Conservation (phyloP, 306 rosid species). For the Begonia peltatifolia region DNA sequence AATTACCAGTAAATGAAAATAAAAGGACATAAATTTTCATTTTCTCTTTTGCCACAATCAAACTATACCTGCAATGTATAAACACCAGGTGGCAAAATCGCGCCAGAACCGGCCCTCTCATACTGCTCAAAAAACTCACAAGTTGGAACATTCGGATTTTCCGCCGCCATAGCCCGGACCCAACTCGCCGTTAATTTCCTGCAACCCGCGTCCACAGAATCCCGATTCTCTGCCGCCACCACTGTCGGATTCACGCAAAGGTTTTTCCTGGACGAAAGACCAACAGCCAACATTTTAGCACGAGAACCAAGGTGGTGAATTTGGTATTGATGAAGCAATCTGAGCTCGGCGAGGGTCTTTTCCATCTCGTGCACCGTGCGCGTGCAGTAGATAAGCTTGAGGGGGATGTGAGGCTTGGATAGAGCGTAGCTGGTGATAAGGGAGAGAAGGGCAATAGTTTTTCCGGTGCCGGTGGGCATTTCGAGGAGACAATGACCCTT, state of each 20-base stretch:
- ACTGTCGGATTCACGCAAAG: slow-evolving; percentile 54
- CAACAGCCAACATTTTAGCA: slow-evolving; percentile 60
- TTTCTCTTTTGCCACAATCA: not conserved
- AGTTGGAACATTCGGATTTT: slow-evolving; percentile 30
- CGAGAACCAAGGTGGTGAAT: slow-evolving; percentile 40
- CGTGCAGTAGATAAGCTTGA: slow-evolving; percentile 86
- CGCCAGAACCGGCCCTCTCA: slow-evolving; percentile 53
- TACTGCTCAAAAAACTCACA: slow-evolving; percentile 80
- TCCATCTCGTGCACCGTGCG: slow-evolving; percentile 98
- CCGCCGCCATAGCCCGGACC: slow-evolving; percentile 71
- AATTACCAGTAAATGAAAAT: too few relatives aligned
- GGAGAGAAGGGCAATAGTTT: slow-evolving; percentile 74
- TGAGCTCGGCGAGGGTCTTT: slow-evolving; percentile 80
- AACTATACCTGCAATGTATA: slow-evolving; percentile 66
- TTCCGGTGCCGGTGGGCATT: slow-evolving; percentile 94
- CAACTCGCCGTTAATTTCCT: slow-evolving; percentile 75
- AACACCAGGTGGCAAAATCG: slow-evolving; percentile 73
- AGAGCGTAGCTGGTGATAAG: slow-evolving; percentile 72
- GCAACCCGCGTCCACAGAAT: slow-evolving; percentile 82
- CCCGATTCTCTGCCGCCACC: slow-evolving; percentile 53
- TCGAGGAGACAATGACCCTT: slow-evolving; percentile 80
- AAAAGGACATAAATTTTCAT: not conserved
- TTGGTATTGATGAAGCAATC: slow-evolving; percentile 59
- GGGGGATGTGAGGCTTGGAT: slow-evolving; percentile 54
- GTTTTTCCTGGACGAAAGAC: slow-evolving; percentile 70